Evolutionary conservation across 2,329 filamentous ascomycete species (phyloP), one percentile per base, ranked within the genome.

Genomic region (Immersiporthe knoxdaviesiana): DNA sequence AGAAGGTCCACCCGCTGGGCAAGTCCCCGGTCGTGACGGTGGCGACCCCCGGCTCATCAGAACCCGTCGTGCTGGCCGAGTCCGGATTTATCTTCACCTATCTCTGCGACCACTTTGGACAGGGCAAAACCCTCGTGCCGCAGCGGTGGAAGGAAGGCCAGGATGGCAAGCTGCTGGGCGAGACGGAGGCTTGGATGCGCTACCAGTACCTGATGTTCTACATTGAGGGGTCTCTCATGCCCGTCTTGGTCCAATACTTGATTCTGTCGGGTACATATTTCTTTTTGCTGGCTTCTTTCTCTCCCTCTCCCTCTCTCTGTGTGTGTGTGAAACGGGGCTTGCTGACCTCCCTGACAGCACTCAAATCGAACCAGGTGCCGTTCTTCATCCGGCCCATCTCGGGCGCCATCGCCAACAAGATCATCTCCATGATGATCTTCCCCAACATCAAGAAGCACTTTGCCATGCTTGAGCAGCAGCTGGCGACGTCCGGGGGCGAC

Each of bases 31-130:
- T 95, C 56, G 82, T 98, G 72, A 87, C 87, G 11, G 83, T 97
- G 74, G 81, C 79, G n/a, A 77, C 82, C 0, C 74, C 81, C 0
- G 80, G 78, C 30, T 59, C 68, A 10, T 63, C 66, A 7, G 77
- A 85, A 73, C 82, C 85, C 2, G 75, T 88, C 14, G 86, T 95
- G 0, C 81, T 97, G 61, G 92, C 93, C 12, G 95, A 98, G 81
- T 95, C 91, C 59, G 93, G 87, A 7, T 86, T 90, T 69, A 95
- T 97, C 74, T 84, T 89, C 14, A 91, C 97, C 81, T 97, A 97
- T 78, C 83, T 97, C 32, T 86, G 88, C 74, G 92, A 96, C 66
- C 85, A 90, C 75, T 87, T 84, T 67, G 77, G 78, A 10, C 76
- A 80, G 66, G 82, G 80, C 59, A 81, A 79, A 65, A 81, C 77